Base-by-base conservation (phyloP, 192 early-diverging fungal genomes). In the Coemansia sp. region DNA sequence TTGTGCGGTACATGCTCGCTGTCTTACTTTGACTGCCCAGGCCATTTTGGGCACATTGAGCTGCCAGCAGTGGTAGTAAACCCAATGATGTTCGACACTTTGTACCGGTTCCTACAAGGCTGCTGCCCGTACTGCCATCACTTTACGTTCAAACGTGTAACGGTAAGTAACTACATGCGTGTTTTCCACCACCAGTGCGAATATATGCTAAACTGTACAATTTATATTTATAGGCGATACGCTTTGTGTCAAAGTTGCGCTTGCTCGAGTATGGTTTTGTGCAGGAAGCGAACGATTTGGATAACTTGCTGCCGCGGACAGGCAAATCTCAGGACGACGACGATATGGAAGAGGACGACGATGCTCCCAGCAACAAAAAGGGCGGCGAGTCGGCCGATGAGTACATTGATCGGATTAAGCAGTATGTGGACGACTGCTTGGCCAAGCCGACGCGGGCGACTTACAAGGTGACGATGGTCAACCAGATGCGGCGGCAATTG, bases 31-130 rank as follows among this genome's bases (percentile, higher is more conserved):
- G 83, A 83, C 38, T 98, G 95, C 66, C 95, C 95, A 4, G 96
- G 96, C 36, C 95, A 98, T 65, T 98, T 95, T 84, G 95, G 96
- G 14, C 94, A 98, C 72, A 96, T 98, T 65, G 93, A 97, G 62
- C 85, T 98, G 20, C 88, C 90, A 11, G 83, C 86, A 12, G 91
- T 93, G 20, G 90, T 90, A 40, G 89, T 94, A 76, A 97, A 99
- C 78, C 90, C 97, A 17, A 86, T 97, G 83, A 93, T 97, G 69
- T 97, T 98, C 71, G 82, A 83, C n/a, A 86, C 93, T n/a, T 81
- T 96, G 77, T 93, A 91, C 76, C 88, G 87, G 66, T 72, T 96
- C 46, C 78, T 99, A 8, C 90, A 91, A 56, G 88, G 91, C 2
- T 76, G 85, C 48, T 99, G 97, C 76, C 83, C 90, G 20, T 93